A percentile compares a stretch with the other conserved stretches of the same genome.
Conservation (phyloP, 345 rosid species). For the Erodium maritimum region DNA sequence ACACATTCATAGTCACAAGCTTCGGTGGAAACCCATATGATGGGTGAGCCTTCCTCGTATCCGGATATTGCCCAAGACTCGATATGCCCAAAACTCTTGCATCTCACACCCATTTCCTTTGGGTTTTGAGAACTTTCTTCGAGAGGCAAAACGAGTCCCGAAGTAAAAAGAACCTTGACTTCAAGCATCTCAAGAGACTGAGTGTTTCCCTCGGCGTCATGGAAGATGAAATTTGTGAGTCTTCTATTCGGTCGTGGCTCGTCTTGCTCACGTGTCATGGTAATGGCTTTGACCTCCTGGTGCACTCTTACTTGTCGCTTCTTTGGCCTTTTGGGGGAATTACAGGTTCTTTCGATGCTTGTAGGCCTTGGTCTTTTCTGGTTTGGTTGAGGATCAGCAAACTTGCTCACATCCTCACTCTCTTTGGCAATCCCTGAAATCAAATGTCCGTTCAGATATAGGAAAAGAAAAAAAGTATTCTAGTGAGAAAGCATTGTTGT, state of each 20-base stretch:
- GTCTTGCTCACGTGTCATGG: constrained; percentile 17
- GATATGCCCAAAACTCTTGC: constrained; percentile 35
- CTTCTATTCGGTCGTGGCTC: constrained; percentile 39
- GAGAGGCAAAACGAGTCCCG: constrained; percentile 39
- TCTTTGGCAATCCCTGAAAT: neutral
- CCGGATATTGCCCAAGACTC: constrained; percentile 65
- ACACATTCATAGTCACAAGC: constrained; percentile 43
- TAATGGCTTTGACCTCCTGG: constrained; percentile 12
- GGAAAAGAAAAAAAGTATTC: neutral
- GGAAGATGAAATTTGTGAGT: constrained; percentile 39
- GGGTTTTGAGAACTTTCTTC: constrained; percentile 29
- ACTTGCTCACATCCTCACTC: neutral
- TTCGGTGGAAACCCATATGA: constrained; percentile 53
- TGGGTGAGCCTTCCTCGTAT: constrained; percentile 50
- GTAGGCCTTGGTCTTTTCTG: neutral
- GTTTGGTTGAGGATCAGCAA: neutral
- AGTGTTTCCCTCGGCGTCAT: constrained; percentile 22
- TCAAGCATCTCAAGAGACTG: constrained; percentile 44
- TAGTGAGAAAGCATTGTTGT: neutral
- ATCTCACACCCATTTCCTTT: constrained; percentile 35
- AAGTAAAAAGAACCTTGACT: constrained; percentile 33
- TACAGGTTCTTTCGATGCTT: neutral
- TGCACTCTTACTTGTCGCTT: neutral
- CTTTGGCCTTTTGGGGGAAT: neutral
- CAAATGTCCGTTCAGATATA: neutral